Evolutionary conservation across 257 asterid genomes (phyloP), one percentile per base, ranked within the genome.

Genomic region (Jasminum sambac): DNA sequence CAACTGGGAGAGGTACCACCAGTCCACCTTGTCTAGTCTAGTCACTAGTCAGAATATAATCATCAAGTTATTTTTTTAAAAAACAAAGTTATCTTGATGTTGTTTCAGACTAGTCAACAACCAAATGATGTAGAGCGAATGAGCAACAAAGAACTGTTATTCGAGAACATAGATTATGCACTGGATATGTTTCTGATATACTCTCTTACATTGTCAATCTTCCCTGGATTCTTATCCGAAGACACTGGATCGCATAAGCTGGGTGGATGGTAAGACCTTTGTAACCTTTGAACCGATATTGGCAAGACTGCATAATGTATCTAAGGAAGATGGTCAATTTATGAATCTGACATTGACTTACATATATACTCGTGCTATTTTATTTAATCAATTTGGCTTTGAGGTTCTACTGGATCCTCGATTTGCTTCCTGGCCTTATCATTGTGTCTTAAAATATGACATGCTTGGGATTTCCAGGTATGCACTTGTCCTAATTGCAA

Each of bases 191-290:
- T 73, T 70, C 42, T 84, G 39, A 78, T 80, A 63, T 84, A 81
- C 14, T 66, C 30, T 24, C 60, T 81, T 25, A 78, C 86, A 8
- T 66, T 84, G 11, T 84, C 88, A 5, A 76, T 84, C 42, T 84
- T 84, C 70, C 85, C 86, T 25, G 81, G 88, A 42, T 84, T 84
- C 71, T 73, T 81, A 48, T 76, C 75, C 0, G 86, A 84, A 67
- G 80, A 84, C 41, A 84, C 88, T 55, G 86, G 86, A 30, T 48
- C 75, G 1, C 88, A 84, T 64, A 70, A 73, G 76, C 62, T 83
- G 63, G 88, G 85, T 4, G 62, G 73, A 73, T 83, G 85, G 85
- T 83, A 69, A 72, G 44, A 30, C 7, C 23, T 57, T 13, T 8
- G 1, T 19, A n/a, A 39, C 40, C 48, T 8, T 14, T 46, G 21